Percentiles rank a stretch among this genome's conserved stretches.
Evolutionary conservation across 2,329 filamentous ascomycete species (phyloP).

Genomic region (Epichloe sylvatica): DNA sequence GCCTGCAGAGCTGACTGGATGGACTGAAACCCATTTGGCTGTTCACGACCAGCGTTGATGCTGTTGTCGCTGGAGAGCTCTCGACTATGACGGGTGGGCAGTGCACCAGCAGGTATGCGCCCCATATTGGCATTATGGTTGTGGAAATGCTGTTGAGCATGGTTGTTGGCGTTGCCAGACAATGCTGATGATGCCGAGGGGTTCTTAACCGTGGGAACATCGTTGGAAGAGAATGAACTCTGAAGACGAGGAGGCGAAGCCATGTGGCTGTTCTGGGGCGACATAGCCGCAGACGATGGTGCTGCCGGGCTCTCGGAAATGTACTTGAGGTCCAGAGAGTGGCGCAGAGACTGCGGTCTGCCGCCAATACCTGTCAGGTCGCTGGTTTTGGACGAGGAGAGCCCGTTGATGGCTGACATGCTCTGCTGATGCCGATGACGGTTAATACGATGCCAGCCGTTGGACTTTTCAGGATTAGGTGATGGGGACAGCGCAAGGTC

Average conservation of each 20-base stretch:
- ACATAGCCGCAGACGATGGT: slow-evolving; percentile 23
- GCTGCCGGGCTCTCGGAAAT: slow-evolving; percentile 32
- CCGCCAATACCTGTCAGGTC: slow-evolving; percentile 34
- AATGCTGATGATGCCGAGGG: slow-evolving; percentile 33
- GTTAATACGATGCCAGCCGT: slow-evolving; percentile 46
- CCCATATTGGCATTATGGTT: slow-evolving; percentile 74
- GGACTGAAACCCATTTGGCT: slow-evolving; percentile 37
- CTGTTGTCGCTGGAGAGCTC: slow-evolving; percentile 47
- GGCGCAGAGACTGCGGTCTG: slow-evolving; percentile 36
- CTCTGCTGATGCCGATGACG: slow-evolving; percentile 56
- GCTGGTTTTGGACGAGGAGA: slow-evolving; percentile 24
- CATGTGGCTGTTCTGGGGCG: slow-evolving; percentile 39
- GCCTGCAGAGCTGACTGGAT: slow-evolving; percentile 65
- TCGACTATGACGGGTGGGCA: slow-evolving; percentile 56
- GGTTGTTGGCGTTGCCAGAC: slow-evolving; percentile 38
- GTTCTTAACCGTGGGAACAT: slow-evolving; percentile 74
- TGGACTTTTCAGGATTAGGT: slow-evolving; percentile 41
- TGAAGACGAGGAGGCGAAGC: slow-evolving; percentile 61
- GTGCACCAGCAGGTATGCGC: slow-evolving; percentile 55
- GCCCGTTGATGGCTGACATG: slow-evolving; percentile 32
- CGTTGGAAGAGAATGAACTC: slow-evolving; percentile 80
- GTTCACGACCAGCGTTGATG: slow-evolving; percentile 27
- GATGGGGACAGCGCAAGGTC: slow-evolving; percentile 63
- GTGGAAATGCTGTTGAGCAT: slow-evolving; percentile 51
- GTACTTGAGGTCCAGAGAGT: slow-evolving; percentile 44